These are phyloP conservation scores for Aurinia saxatilis DNA, from an alignment of 345 rosid species.

Conservation along the genomic window DNA sequence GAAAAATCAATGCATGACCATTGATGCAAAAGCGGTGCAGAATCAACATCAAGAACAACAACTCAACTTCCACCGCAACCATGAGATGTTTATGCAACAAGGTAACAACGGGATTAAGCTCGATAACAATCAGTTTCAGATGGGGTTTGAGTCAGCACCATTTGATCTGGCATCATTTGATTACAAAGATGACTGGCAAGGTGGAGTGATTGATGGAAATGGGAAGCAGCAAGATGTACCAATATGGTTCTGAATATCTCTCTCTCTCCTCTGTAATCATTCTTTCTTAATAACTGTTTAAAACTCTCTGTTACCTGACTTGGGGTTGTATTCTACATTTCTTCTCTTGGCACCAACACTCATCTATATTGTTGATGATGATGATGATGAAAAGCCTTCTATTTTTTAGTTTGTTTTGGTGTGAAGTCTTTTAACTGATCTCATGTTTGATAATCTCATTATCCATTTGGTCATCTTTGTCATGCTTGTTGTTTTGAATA, in stretches of 20 bases:
- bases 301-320: conserved; percentile 10
- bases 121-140: conserved; percentile 33
- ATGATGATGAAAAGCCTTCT: conserved; percentile 19
- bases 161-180: conserved; percentile 51
- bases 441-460: conserved; percentile 11
- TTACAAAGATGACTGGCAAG: conserved; percentile 62
- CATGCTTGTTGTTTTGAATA: neutral
- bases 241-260: conserved; percentile 44
- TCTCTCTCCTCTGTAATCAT: conserved; percentile 8
- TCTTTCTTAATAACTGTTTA: conserved; percentile 4
- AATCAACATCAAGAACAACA: conserved; percentile 40
- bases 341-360: conserved; percentile 9
- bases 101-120: conserved; percentile 19
- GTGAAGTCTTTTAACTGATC: neutral
- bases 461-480: neutral
- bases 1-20: conserved; percentile 3
- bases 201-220: conserved; percentile 33
- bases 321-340: conserved; percentile 4
- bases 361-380: conserved; percentile 22
- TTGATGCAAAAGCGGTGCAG: conserved; percentile 38
- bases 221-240: conserved; percentile 57
- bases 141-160: conserved; percentile 33
- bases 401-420: neutral
- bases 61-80: conserved; percentile 36
- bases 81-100: conserved; percentile 45